Conservation (phyloP, 139 green algal genomes). For the Pseudopediastrum boryanum region DNA sequence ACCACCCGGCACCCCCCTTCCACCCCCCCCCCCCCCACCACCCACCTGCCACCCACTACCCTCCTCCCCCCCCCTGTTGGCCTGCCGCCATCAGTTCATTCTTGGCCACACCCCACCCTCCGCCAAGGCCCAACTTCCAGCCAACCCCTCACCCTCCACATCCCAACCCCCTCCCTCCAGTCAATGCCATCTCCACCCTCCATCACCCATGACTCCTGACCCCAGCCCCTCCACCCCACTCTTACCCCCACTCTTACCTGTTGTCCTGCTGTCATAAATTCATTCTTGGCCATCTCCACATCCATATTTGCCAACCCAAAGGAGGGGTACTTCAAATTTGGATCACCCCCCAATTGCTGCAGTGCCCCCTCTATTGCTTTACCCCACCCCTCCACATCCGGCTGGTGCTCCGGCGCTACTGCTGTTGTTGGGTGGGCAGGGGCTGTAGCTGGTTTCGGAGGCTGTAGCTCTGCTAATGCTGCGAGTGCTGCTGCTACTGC, state of each 20-base stretch:
- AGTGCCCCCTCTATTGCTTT: conserved; percentile 41
- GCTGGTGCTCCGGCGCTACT: conserved; percentile 43
- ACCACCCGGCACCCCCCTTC: too few relatives aligned
- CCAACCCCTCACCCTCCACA: background rate
- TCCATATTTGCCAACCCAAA: conserved; percentile 42
- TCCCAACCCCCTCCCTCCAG: background rate
- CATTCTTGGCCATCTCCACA: conserved; percentile 56
- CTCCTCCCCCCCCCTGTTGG: too few relatives aligned
- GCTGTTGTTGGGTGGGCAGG: conserved; percentile 26
- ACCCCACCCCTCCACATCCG: conserved; percentile 53
- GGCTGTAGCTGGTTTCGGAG: conserved; percentile 36
- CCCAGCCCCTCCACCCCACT: background rate
- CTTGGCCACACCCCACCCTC: background rate
- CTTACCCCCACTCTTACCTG: conserved; percentile 26
- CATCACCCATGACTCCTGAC: background rate
- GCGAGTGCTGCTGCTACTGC: conserved; percentile 7
- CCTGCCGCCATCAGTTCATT: background rate
- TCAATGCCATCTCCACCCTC: background rate
- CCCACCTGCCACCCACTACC: too few relatives aligned
- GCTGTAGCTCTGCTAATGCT: conserved; percentile 10
- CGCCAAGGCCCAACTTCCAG: background rate
- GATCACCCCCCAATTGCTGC: conserved; percentile 14
- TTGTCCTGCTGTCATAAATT: conserved; percentile 77
- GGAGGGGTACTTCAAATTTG: background rate
- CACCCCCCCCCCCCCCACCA: too few relatives aligned